Evolutionary conservation across 2,329 filamentous ascomycete species (phyloP).

Genomic region (Diaporthe citri): DNA sequence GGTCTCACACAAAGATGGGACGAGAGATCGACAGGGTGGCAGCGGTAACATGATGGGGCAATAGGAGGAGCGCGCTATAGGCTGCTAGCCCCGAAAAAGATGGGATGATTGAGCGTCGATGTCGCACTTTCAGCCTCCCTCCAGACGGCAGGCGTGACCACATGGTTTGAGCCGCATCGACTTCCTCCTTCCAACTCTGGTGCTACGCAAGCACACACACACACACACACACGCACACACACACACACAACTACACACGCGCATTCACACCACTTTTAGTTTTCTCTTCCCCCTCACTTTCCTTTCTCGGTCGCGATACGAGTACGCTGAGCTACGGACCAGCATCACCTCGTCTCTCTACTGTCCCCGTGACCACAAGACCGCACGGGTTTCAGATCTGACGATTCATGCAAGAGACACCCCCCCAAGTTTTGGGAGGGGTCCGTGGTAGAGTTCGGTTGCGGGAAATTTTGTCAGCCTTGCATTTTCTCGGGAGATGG

Average conservation of each 20-base stretch:
- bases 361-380: slow-evolving; percentile 3
- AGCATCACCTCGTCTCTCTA: slow-evolving; percentile 11
- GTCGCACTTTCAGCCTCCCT: slow-evolving; percentile 38
- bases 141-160: slow-evolving; percentile 34
- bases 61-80: slow-evolving; percentile 25
- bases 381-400: slow-evolving; percentile 22
- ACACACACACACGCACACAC: neutral
- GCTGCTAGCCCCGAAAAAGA: slow-evolving; percentile 24
- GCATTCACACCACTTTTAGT: neutral
- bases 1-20: slow-evolving; percentile 34
- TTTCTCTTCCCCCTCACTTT: neutral
- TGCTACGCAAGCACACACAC: neutral
- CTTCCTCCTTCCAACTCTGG: slow-evolving; percentile 24
- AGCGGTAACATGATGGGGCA: slow-evolving; percentile 21
- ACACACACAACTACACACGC: neutral
- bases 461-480: slow-evolving; percentile 28
- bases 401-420: slow-evolving; percentile 18
- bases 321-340: neutral
- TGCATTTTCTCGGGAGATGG: slow-evolving; percentile 25
- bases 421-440: neutral
- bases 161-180: slow-evolving; percentile 42
- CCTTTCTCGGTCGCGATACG: neutral
- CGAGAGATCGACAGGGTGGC: slow-evolving; percentile 35
- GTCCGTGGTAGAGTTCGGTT: slow-evolving; percentile 21
- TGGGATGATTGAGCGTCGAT: slow-evolving; percentile 34